These are phyloP conservation scores for Lecanicillium sp. DNA, from an alignment of 2,329 filamentous ascomycete species.

Conservation along the genomic window DNA sequence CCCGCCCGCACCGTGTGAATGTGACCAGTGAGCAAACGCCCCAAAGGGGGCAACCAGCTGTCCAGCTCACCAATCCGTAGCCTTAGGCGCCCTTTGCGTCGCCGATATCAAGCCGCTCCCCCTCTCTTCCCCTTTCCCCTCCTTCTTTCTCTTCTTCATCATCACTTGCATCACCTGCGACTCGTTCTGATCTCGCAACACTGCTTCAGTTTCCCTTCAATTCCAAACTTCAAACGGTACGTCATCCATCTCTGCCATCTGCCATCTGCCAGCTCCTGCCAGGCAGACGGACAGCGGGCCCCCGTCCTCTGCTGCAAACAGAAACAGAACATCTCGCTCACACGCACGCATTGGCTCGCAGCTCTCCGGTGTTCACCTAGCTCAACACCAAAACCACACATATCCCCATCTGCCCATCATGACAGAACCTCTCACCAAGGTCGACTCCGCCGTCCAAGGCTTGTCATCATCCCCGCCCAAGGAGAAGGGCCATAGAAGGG, in stretches of 20 bases:
- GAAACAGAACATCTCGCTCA: conserved; percentile 1
- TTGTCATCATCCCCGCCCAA: conserved; percentile 60
- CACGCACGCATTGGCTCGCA: conserved; percentile 1
- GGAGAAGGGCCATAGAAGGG: conserved; percentile 60
- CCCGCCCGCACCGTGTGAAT: conserved; percentile 2
- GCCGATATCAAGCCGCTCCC: conserved; percentile 23
- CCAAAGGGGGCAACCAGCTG: conserved; percentile 6
- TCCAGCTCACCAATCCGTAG: background rate
- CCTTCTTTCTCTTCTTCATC: conserved; percentile 17
- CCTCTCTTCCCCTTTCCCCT: conserved; percentile 17
- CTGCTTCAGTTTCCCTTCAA: conserved; percentile 13
- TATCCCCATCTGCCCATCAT: conserved; percentile 20
- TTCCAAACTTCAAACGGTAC: conserved; percentile 3
- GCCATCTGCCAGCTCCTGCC: background rate
- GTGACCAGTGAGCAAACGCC: conserved; percentile 1
- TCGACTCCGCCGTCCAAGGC: conserved; percentile 86
- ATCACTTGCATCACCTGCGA: conserved; percentile 16
- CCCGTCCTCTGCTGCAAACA: background rate
- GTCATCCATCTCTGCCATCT: background rate
- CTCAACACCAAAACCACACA: conserved; percentile 9
- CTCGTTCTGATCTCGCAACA: conserved; percentile 9
- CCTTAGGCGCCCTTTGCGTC: conserved; percentile 13
- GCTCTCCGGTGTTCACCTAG: conserved; percentile 2
- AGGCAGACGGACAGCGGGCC: no score
- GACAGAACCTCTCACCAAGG: conserved; percentile 63